Conservation (phyloP, 2,329 filamentous ascomycete genomes). For the Botrytis fragariae region DNA sequence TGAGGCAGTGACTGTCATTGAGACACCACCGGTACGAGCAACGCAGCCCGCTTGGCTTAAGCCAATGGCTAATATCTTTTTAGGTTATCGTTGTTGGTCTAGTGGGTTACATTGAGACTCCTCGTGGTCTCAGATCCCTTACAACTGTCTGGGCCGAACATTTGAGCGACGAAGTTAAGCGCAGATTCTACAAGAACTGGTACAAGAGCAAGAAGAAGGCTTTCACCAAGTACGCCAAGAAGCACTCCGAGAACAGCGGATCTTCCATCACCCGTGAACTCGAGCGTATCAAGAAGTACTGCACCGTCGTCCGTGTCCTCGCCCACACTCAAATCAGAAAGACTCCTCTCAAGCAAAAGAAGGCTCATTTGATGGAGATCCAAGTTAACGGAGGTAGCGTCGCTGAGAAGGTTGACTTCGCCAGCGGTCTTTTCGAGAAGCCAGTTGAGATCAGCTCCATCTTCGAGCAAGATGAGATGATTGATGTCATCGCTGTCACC, state of each 20-base stretch:
- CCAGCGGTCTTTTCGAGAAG: conserved; percentile 98
- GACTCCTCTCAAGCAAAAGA: conserved; percentile 99
- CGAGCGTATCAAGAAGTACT: conserved; percentile 99
- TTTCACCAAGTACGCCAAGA: conserved; percentile 99
- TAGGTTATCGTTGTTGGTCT: conserved; percentile 99
- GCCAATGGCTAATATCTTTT: conserved; percentile 68
- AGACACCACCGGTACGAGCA: conserved; percentile 93
- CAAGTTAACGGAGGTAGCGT: conserved; percentile 98
- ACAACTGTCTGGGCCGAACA: conserved; percentile 99
- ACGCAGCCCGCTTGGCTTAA: conserved; percentile 76
- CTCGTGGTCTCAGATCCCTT: conserved; percentile 97
- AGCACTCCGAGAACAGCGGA: conserved; percentile 92
- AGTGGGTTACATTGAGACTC: conserved; percentile 99
- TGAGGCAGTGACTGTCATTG: conserved; percentile 82
- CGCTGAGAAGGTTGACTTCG: conserved; percentile 96
- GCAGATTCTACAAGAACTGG: conserved; percentile 99
- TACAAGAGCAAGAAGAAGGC: conserved; percentile 99
- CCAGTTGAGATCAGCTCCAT: conserved; percentile 86
- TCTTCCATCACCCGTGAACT: conserved; percentile 92
- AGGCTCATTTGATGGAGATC: conserved; percentile 99
- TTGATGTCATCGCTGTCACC: conserved; percentile 98
- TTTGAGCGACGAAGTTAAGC: conserved; percentile 96
- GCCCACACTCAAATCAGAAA: conserved; percentile 99
- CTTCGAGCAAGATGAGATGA: conserved; percentile 99
- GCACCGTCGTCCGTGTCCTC: conserved; percentile 97